Evolutionary conservation across 805 yeast genomes (phyloP).

Genomic region (Saturnispora hagleri): DNA sequence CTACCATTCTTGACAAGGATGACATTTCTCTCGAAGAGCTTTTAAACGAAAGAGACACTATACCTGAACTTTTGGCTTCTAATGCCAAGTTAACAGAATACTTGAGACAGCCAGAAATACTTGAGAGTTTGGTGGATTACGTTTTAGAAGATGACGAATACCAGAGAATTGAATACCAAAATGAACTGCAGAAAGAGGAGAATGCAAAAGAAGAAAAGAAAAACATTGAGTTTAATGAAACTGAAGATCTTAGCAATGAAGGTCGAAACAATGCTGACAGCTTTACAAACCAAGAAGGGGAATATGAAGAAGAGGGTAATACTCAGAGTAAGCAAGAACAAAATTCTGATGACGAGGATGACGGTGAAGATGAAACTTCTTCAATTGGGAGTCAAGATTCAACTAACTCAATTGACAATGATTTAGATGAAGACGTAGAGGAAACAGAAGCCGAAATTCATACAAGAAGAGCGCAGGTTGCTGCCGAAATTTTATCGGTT

Average conservation of each 20-base stretch:
- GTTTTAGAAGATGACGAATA: slow-evolving; percentile 44
- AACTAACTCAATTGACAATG: slow-evolving; percentile 18
- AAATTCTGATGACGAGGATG: slow-evolving; percentile 11
- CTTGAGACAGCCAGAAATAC: slow-evolving; percentile 67
- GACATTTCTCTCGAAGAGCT: slow-evolving; percentile 45
- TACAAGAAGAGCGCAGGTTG: slow-evolving; percentile 47
- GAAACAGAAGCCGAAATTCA: slow-evolving; percentile 28
- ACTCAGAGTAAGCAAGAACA: slow-evolving; percentile 1
- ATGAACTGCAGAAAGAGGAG: slow-evolving; percentile 4
- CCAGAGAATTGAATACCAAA: slow-evolving; percentile 21
- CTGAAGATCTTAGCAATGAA: not conserved
- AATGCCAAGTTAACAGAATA: slow-evolving; percentile 71
- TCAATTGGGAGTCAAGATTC: slow-evolving; percentile 18
- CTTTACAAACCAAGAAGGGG: slow-evolving; percentile 7
- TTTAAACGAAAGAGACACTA: slow-evolving; percentile 64
- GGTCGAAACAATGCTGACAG: slow-evolving; percentile 6
- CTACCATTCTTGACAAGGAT: slow-evolving; percentile 41
- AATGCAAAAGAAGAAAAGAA: not conserved
- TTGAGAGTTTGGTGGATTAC: slow-evolving; percentile 58
- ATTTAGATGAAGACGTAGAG: slow-evolving; percentile 20
- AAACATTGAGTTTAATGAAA: slow-evolving; percentile 17
- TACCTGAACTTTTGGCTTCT: slow-evolving; percentile 64
- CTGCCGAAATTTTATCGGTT: slow-evolving; percentile 82
- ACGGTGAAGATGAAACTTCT: slow-evolving; percentile 15
- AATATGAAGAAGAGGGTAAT: slow-evolving; percentile 4